phyloP scores from a whole-genome alignment of 106 monocot genomes.

The Platanthera guangdongensis region DNA sequence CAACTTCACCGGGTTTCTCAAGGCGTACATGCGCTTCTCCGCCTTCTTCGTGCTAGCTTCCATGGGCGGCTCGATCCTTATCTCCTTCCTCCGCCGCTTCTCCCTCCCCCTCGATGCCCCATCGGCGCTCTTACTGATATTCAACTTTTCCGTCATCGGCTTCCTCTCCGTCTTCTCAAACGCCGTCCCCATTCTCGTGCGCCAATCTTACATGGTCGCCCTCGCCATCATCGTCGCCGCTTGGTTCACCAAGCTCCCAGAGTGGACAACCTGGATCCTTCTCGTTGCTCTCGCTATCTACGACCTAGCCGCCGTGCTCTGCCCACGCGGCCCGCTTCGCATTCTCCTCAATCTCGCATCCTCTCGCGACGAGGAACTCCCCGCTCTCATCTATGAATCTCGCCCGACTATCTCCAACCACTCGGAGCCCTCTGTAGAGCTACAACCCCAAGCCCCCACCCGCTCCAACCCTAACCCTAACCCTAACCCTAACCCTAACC shows the following conservation, averaged over 20 bases:
- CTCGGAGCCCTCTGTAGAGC: conserved; percentile 21
- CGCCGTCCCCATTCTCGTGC: conserved; percentile 52
- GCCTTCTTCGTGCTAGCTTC: conserved; percentile 84
- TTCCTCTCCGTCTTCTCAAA: conserved; percentile 41
- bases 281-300: conserved; percentile 74
- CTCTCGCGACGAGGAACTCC: conserved; percentile 76
- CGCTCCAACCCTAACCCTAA: not conserved
- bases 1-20: conserved; percentile 66
- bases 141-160: conserved; percentile 71
- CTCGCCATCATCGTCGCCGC: conserved; percentile 78
- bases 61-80: conserved; percentile 68
- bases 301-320: conserved; percentile 80
- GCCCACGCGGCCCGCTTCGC: conserved; percentile 71
- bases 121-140: conserved; percentile 37
- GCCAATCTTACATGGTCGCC: conserved; percentile 71
- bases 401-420: conserved; percentile 30
- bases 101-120: conserved; percentile 48
- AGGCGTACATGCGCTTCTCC: conserved; percentile 85
- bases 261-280: conserved; percentile 90
- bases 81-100: conserved; percentile 35
- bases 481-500: not conserved
- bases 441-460: conserved; percentile 20
- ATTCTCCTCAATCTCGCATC: conserved; percentile 80
- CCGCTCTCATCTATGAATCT: conserved; percentile 83
- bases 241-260: conserved; percentile 79